Percentiles rank a stretch among this genome's conserved stretches.
Conservation (phyloP, 2,329 filamentous ascomycete species). For the Botryotinia globosa region DNA sequence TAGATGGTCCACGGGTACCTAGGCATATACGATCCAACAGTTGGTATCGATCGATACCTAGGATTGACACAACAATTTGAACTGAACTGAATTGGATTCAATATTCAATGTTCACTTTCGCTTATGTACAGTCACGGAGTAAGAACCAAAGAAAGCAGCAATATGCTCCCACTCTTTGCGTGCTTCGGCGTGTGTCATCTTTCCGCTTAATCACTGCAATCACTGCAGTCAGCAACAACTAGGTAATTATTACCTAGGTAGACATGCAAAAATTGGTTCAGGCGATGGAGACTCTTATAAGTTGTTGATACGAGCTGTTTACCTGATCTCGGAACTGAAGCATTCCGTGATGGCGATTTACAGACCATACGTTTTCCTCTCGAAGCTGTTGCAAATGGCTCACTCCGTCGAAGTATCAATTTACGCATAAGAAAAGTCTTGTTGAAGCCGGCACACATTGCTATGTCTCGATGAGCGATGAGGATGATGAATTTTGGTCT, state of each 20-base stretch:
- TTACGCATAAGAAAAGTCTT: not conserved
- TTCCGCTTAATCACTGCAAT: not conserved
- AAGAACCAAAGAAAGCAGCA: not conserved
- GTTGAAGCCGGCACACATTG: not conserved
- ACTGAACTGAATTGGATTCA: not conserved
- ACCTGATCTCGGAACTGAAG: slow-evolving; percentile 2
- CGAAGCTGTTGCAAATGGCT: slow-evolving; percentile 1
- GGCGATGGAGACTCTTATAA: not conserved
- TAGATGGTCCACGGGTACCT: too few species aligned
- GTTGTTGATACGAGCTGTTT: not conserved
- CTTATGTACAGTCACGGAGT: not conserved
- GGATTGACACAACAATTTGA: not conserved
- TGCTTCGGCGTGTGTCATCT: not conserved
- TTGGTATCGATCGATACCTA: not conserved
- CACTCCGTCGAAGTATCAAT: not conserved
- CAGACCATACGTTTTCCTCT: slow-evolving; percentile 4
- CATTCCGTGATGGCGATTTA: slow-evolving; percentile 1
- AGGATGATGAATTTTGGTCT: slow-evolving; percentile 15
- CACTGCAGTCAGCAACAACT: not conserved
- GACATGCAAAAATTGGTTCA: not conserved
- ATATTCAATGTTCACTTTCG: not conserved
- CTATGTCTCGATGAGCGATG: slow-evolving; percentile 8
- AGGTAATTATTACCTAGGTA: not conserved
- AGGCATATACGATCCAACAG: not conserved
- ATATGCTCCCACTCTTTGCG: not conserved